Conservation (phyloP, 306 rosid species). For the Nissolia schottii region DNA sequence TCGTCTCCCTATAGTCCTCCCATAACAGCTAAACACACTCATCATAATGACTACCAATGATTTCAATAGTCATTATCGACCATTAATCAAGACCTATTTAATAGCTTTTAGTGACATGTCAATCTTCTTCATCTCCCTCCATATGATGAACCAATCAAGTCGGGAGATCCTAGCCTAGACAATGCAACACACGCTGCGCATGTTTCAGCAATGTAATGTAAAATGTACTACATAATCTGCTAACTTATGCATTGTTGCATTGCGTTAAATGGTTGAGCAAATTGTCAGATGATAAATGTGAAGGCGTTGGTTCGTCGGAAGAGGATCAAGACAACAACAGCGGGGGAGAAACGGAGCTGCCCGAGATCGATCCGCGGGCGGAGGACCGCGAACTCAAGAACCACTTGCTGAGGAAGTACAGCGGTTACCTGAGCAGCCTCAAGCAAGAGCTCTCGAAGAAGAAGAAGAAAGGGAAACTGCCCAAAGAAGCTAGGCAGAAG, state of each 20-base stretch:
- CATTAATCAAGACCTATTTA: too few species aligned
- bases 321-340: constrained; percentile 87
- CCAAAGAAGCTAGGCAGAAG: constrained; percentile 97
- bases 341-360: constrained; percentile 76
- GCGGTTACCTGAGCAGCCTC: constrained; percentile 91
- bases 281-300: constrained; percentile 62
- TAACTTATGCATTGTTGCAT: neutral
- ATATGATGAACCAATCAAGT: too few species aligned
- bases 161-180: too few species aligned
- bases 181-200: too few species aligned
- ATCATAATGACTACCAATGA: too few species aligned
- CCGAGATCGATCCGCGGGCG: constrained; percentile 82
- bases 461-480: constrained; percentile 93
- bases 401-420: constrained; percentile 78
- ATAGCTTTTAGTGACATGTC: too few species aligned
- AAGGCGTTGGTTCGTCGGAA: constrained; percentile 75
- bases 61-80: too few species aligned
- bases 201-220: too few species aligned
- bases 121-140: too few species aligned
- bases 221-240: neutral
- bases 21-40: too few species aligned
- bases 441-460: constrained; percentile 98
- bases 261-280: neutral
- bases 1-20: too few species aligned
- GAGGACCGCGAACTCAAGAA: constrained; percentile 93